A percentile compares a stretch with the other conserved stretches of the same genome.
Conservation (phyloP, 345 rosid genomes). For the Viola odorata region DNA sequence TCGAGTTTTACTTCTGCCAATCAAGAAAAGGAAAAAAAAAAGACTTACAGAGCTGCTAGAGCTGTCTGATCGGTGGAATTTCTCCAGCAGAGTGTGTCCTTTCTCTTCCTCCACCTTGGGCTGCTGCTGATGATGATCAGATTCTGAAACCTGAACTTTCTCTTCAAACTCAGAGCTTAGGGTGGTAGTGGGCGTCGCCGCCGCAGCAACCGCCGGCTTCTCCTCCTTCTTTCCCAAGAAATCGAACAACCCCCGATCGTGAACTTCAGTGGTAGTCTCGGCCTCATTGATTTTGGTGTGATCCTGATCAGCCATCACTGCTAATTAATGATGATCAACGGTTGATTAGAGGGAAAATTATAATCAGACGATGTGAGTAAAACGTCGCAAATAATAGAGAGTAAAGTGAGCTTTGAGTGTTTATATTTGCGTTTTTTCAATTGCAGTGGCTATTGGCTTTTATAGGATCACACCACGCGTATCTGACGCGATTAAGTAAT, state of each 20-base stretch:
- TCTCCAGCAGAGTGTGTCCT: constrained; percentile 51
- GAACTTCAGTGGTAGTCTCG: constrained; percentile 40
- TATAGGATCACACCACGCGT: constrained; percentile 38
- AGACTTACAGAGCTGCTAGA: constrained; percentile 94
- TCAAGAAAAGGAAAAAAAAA: no score
- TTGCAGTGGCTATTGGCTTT: background rate
- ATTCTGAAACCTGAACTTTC: constrained; percentile 55
- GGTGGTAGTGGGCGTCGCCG: constrained; percentile 19
- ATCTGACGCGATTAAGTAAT: constrained; percentile 26
- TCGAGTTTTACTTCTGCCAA: background rate
- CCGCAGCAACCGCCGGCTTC: constrained; percentile 49
- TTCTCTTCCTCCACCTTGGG: constrained; percentile 27
- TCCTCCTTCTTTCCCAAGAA: constrained; percentile 70
- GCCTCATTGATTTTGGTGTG: constrained; percentile 38
- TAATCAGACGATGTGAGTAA: background rate
- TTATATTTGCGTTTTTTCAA: background rate
- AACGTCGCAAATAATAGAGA: background rate
- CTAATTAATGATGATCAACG: background rate
- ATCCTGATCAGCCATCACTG: constrained; percentile 49
- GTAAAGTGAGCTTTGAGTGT: background rate
- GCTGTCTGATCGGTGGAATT: constrained; percentile 65
- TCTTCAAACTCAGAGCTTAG: constrained; percentile 46
- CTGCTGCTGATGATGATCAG: background rate
- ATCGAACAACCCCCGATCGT: constrained; percentile 78
- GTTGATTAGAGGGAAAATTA: background rate